Evolutionary conservation across 345 rosid genomes (phyloP).

Genomic region (Carallia brachiata): DNA sequence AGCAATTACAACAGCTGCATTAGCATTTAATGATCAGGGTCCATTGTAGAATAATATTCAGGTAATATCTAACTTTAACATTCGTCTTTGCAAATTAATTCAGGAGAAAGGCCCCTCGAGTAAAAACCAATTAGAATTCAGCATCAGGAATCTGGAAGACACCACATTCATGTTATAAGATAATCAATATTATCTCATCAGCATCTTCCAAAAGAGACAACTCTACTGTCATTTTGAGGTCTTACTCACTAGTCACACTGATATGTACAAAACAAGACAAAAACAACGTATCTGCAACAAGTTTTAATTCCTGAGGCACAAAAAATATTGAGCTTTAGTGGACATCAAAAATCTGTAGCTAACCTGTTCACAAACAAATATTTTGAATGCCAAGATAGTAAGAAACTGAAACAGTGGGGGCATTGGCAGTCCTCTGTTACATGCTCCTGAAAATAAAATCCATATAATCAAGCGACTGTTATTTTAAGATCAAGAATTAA

Average conservation of each 20-base stretch:
- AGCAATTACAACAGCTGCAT: neutral
- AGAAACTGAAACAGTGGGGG: constrained; percentile 96
- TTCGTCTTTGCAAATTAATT: neutral
- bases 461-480: constrained; percentile 1
- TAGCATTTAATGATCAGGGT: neutral
- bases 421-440: constrained; percentile 71
- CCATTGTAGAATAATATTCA: neutral
- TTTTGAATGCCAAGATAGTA: constrained; percentile 74
- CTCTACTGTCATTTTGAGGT: neutral
- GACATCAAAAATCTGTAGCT: constrained; percentile 10
- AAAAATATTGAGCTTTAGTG: neutral
- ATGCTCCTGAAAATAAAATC: constrained; percentile 58
- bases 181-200: neutral
- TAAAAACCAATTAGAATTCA: too few relatives aligned
- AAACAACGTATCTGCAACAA: neutral
- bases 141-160: too few relatives aligned
- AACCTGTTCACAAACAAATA: constrained; percentile 78
- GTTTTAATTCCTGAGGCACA: neutral
- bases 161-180: too few relatives aligned
- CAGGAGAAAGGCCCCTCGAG: neutral
- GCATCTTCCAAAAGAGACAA: neutral
- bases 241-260: neutral
- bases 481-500: neutral
- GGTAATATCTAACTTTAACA: neutral
- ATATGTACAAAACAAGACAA: neutral